Evolutionary conservation across 2,329 filamentous ascomycete species (phyloP).

Genomic region (Periglandula ipomoeae): DNA sequence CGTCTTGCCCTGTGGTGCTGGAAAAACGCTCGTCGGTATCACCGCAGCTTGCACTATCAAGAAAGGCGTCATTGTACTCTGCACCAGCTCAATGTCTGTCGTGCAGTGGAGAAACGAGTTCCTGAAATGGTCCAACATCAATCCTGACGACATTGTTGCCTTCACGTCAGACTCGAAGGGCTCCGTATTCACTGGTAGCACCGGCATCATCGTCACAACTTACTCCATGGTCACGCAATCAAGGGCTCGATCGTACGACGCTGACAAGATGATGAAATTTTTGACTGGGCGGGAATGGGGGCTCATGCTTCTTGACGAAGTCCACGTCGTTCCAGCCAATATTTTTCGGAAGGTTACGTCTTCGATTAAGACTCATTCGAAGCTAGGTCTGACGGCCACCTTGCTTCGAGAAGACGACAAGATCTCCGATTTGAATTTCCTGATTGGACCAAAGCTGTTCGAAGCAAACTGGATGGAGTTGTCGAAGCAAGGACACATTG

Average conservation of each 20-base stretch:
- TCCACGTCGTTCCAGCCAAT: constrained; percentile 93
- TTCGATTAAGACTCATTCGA: constrained; percentile 88
- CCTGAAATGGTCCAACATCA: constrained; percentile 93
- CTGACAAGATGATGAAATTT: constrained; percentile 96
- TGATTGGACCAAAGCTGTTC: constrained; percentile 95
- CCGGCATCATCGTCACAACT: constrained; percentile 93
- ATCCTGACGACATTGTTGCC: constrained; percentile 83
- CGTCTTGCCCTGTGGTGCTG: constrained; percentile 89
- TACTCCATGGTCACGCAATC: constrained; percentile 99
- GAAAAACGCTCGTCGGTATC: constrained; percentile 96
- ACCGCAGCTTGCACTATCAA: constrained; percentile 97
- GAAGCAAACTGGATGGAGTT: constrained; percentile 99
- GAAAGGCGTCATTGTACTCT: constrained; percentile 90
- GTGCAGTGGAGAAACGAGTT: constrained; percentile 97
- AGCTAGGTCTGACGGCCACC: constrained; percentile 89
- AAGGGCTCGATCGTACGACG: constrained; percentile 78
- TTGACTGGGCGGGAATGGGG: constrained; percentile 88
- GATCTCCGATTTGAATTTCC: constrained; percentile 92
- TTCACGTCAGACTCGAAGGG: constrained; percentile 93
- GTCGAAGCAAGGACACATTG: constrained; percentile 93
- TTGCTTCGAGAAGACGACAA: constrained; percentile 95
- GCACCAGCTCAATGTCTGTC: constrained; percentile 95
- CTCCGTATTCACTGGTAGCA: constrained; percentile 68
- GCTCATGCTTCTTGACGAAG: constrained; percentile 92
- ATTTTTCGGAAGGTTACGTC: constrained; percentile 94